phyloP scores from a whole-genome alignment of 164 flowering plant species.

The Aristolochia californica region DNA sequence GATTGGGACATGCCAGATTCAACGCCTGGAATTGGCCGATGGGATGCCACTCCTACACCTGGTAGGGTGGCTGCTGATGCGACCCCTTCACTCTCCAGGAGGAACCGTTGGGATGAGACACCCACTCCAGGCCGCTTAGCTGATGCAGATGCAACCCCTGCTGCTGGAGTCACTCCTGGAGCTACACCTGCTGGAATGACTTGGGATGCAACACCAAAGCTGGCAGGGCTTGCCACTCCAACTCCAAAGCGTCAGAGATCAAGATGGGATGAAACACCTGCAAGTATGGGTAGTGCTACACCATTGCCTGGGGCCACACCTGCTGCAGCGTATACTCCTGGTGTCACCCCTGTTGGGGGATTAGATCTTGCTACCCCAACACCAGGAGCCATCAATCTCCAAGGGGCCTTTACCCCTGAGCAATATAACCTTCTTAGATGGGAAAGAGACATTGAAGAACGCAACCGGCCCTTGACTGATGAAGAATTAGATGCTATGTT shows the following conservation, averaged over 20 bases:
- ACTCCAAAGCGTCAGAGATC: slow-evolving; percentile 95
- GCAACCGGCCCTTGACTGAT: slow-evolving; percentile 91
- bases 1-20: slow-evolving; percentile 97
- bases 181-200: slow-evolving; percentile 97
- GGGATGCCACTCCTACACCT: slow-evolving; percentile 98
- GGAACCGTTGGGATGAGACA: slow-evolving; percentile 98
- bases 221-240: slow-evolving; percentile 81
- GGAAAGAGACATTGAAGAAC: slow-evolving; percentile 98
- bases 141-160: slow-evolving; percentile 88
- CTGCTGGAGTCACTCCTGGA: slow-evolving; percentile 80
- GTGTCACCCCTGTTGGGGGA: slow-evolving; percentile 91
- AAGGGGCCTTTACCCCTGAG: slow-evolving; percentile 80
- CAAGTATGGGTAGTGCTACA: slow-evolving; percentile 87
- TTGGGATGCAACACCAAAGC: slow-evolving; percentile 99
- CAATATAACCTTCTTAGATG: slow-evolving; percentile 84
- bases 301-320: slow-evolving; percentile 87
- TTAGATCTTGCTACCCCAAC: slow-evolving; percentile 84
- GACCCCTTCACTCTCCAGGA: slow-evolving; percentile 51
- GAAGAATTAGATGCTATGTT: slow-evolving; percentile 97
- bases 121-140: slow-evolving; percentile 90
- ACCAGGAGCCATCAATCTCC: slow-evolving; percentile 53
- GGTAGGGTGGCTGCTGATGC: slow-evolving; percentile 75
- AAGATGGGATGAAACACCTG: slow-evolving; percentile 99
- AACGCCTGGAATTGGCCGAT: slow-evolving; percentile 79
- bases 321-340: slow-evolving; percentile 70